A percentile compares a stretch with the other conserved stretches of the same genome.
Evolutionary conservation across 2,329 filamentous ascomycete genomes (phyloP).

Genomic region (Rhinocladiella mackenziei): DNA sequence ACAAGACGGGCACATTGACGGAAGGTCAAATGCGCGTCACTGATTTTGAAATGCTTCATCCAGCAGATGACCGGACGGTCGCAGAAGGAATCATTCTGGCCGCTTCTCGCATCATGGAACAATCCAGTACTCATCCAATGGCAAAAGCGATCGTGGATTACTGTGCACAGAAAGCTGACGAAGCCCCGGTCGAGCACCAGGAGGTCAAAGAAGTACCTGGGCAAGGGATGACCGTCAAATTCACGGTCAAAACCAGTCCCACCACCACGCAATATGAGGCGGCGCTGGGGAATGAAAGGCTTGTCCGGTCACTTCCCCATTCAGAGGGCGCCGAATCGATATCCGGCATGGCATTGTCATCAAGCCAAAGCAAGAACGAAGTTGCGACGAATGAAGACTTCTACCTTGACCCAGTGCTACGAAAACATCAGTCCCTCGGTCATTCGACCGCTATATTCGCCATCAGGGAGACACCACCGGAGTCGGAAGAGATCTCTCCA

Average conservation of each 20-base stretch:
- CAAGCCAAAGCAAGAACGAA: not conserved
- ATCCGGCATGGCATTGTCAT: not conserved
- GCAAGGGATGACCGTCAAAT: slow-evolving; percentile 54
- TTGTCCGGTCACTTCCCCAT: slow-evolving; percentile 37
- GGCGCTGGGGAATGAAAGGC: slow-evolving; percentile 56
- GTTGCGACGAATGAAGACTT: slow-evolving; percentile 10
- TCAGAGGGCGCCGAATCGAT: not conserved
- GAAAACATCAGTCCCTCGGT: slow-evolving; percentile 32
- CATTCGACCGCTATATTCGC: slow-evolving; percentile 46
- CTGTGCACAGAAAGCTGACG: slow-evolving; percentile 36
- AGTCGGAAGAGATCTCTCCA: slow-evolving; percentile 3
- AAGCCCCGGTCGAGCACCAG: slow-evolving; percentile 31
- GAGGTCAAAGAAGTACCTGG: slow-evolving; percentile 54
- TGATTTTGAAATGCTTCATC: slow-evolving; percentile 44
- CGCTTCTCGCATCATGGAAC: slow-evolving; percentile 51
- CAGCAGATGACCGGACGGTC: slow-evolving; percentile 3
- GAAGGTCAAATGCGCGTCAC: slow-evolving; percentile 57
- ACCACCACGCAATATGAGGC: slow-evolving; percentile 40
- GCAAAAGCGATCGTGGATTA: slow-evolving; percentile 53
- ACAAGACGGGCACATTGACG: slow-evolving; percentile 83
- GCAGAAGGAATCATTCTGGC: slow-evolving; percentile 38
- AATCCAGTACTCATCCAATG: slow-evolving; percentile 58
- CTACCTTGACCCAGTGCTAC: slow-evolving; percentile 13
- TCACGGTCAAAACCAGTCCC: slow-evolving; percentile 36
- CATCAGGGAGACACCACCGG: slow-evolving; percentile 33